These are phyloP conservation scores for Boletus rufocinnamomeus DNA, from an alignment of 768 basidiomycete species.

Conservation along the genomic window DNA sequence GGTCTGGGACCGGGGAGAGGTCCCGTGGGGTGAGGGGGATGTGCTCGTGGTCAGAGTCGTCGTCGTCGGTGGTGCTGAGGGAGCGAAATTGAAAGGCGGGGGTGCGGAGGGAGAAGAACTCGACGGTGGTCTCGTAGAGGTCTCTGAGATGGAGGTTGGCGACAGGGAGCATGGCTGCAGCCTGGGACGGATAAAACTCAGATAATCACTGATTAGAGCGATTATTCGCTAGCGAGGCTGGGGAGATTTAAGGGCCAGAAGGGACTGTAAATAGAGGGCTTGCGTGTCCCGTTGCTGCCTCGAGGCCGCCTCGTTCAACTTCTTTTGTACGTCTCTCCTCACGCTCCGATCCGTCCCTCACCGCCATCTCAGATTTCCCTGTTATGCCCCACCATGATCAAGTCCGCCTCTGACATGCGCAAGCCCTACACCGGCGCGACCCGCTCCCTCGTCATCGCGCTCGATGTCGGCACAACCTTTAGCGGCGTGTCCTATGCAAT, in stretches of 20 bases:
- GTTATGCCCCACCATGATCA: constrained; percentile 38
- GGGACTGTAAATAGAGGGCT: constrained; percentile 10
- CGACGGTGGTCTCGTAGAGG: constrained; percentile 57
- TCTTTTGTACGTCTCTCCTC: constrained; percentile 2
- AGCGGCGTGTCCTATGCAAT: constrained; percentile 84
- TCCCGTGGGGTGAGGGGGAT: constrained; percentile 32
- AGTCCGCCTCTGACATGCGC: constrained; percentile 60
- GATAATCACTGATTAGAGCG: constrained; percentile 40
- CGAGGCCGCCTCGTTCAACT: constrained; percentile 13
- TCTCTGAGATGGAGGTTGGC: constrained; percentile 48
- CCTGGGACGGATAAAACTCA: constrained; percentile 34
- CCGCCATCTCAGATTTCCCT: not conserved
- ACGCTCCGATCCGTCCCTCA: not conserved
- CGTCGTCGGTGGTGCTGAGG: constrained; percentile 30
- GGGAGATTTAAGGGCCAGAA: constrained; percentile 11
- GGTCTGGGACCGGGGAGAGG: constrained; percentile 43
- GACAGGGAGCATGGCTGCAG: constrained; percentile 44
- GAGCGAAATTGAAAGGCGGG: constrained; percentile 33
- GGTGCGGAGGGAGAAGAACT: constrained; percentile 54
- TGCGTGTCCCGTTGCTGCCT: constrained; percentile 23
- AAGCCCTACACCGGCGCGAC: constrained; percentile 69
- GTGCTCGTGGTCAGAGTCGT: constrained; percentile 29
- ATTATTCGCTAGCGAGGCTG: constrained; percentile 9
- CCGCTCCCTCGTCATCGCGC: constrained; percentile 72
- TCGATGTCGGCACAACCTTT: constrained; percentile 84